These are phyloP conservation scores for Apiotrichum mycotoxinovorans DNA, from an alignment of 1,284 basidiomycete species.

Conservation along the genomic window DNA sequence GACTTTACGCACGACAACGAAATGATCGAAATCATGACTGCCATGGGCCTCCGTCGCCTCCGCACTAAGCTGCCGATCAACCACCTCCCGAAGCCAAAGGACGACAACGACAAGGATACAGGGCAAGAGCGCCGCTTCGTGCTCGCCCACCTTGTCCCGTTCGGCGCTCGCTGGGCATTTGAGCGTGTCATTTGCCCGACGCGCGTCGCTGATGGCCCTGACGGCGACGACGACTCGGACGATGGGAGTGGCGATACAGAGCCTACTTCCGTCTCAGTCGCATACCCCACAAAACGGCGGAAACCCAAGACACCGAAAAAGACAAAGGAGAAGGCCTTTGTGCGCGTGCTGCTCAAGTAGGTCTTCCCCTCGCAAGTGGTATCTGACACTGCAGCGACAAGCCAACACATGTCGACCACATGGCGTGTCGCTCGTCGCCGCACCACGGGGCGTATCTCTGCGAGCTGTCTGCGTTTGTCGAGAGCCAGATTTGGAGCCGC, in stretches of 20 bases:
- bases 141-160: conserved; percentile 38
- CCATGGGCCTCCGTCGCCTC: conserved; percentile 62
- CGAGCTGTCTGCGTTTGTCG: conserved; percentile 62
- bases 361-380: conserved; percentile 6
- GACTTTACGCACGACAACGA: conserved; percentile 81
- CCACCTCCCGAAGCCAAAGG: conserved; percentile 5
- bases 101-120: neutral
- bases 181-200: conserved; percentile 37
- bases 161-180: conserved; percentile 39
- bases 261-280: neutral
- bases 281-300: neutral
- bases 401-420: conserved; percentile 27
- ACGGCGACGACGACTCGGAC: neutral
- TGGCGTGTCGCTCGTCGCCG: conserved; percentile 62
- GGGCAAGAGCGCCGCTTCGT: conserved; percentile 25
- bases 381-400: conserved; percentile 26
- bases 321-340: conserved; percentile 25
- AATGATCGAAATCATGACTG: conserved; percentile 71
- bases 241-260: neutral
- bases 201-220: conserved; percentile 23
- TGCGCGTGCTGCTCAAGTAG: conserved; percentile 45
- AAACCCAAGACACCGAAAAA: neutral
- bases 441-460: conserved; percentile 59
- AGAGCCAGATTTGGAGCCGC: conserved; percentile 65
- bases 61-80: conserved; percentile 1